phyloP scores from a whole-genome alignment of 2,329 filamentous ascomycete genomes.

The Chaetoscypha palmicola region DNA sequence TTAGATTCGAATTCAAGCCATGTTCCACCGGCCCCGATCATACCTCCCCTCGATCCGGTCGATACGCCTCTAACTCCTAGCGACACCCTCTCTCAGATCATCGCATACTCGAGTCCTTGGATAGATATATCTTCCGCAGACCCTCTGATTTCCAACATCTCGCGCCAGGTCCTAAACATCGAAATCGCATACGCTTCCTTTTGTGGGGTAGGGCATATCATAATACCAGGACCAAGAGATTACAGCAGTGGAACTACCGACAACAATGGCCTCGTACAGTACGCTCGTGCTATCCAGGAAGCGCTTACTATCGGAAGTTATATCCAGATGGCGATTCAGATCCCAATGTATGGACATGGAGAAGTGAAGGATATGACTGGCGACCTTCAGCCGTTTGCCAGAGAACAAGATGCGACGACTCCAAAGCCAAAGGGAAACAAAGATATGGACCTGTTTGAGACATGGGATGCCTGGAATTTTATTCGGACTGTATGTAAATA shows the following conservation, averaged over 20 bases:
- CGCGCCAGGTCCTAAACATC: conserved; percentile 80
- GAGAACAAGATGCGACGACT: conserved; percentile 28
- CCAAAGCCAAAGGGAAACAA: conserved; percentile 33
- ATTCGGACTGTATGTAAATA: conserved; percentile 84
- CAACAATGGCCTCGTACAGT: conserved; percentile 59
- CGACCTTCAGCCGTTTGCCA: conserved; percentile 28
- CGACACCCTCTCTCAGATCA: conserved; percentile 62
- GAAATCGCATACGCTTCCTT: conserved; percentile 95
- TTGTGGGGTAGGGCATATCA: conserved; percentile 77
- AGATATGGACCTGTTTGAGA: conserved; percentile 63
- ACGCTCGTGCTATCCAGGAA: conserved; percentile 77
- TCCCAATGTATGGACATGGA: conserved; percentile 75
- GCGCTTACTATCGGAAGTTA: conserved; percentile 67
- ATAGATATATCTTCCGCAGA: conserved; percentile 82
- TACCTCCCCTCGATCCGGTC: conserved; percentile 66
- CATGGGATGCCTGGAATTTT: conserved; percentile 92
- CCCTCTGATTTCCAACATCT: conserved; percentile 76
- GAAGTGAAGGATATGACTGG: conserved; percentile 36
- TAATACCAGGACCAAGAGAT: conserved; percentile 70
- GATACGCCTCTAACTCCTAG: conserved; percentile 70
- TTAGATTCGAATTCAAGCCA: conserved; percentile 39
- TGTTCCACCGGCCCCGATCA: conserved; percentile 48
- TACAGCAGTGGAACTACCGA: conserved; percentile 44
- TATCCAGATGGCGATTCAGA: conserved; percentile 70
- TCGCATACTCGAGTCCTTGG: conserved; percentile 82